These are phyloP conservation scores for Globisporangium nunn DNA, from an alignment of 352 stramenopile genomes.

Conservation along the genomic window DNA sequence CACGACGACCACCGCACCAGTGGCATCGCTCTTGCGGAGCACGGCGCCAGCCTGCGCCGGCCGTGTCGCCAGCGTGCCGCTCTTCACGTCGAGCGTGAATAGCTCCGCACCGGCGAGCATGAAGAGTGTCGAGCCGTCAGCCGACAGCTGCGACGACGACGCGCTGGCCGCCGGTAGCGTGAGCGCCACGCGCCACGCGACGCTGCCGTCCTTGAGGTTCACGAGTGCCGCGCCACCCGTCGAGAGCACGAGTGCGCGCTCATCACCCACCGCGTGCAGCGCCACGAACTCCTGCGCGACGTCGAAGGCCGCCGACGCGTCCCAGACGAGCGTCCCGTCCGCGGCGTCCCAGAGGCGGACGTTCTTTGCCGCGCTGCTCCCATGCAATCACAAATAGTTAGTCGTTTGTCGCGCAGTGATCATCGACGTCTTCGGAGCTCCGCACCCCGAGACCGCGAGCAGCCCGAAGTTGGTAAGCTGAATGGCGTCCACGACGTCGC, in stretches of 20 bases:
- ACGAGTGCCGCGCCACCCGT: slow-evolving; percentile 39
- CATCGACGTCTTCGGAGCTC: too few relatives aligned
- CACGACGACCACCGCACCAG: slow-evolving; percentile 16
- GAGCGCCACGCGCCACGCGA: slow-evolving; percentile 36
- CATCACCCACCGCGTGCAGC: slow-evolving; percentile 36
- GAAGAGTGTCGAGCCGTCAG: slow-evolving; percentile 41
- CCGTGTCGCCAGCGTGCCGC: slow-evolving; percentile 14
- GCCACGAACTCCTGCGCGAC: slow-evolving; percentile 24
- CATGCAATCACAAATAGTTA: neutral
- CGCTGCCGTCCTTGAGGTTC: slow-evolving; percentile 44
- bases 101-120: slow-evolving; percentile 33
- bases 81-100: slow-evolving; percentile 33
- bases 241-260: slow-evolving; percentile 45
- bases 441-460: slow-evolving; percentile 53
- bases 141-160: slow-evolving; percentile 36
- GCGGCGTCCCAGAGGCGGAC: slow-evolving; percentile 62
- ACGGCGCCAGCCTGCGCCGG: slow-evolving; percentile 5
- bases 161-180: slow-evolving; percentile 17
- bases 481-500: slow-evolving; percentile 58
- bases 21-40: slow-evolving; percentile 11
- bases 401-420: too few relatives aligned
- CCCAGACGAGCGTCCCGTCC: slow-evolving; percentile 61
- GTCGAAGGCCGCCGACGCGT: slow-evolving; percentile 32
- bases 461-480: slow-evolving; percentile 64
- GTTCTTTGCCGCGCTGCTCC: slow-evolving; percentile 35